Conservation (phyloP, 2,329 filamentous ascomycete genomes). For the Apiospora sp. region DNA sequence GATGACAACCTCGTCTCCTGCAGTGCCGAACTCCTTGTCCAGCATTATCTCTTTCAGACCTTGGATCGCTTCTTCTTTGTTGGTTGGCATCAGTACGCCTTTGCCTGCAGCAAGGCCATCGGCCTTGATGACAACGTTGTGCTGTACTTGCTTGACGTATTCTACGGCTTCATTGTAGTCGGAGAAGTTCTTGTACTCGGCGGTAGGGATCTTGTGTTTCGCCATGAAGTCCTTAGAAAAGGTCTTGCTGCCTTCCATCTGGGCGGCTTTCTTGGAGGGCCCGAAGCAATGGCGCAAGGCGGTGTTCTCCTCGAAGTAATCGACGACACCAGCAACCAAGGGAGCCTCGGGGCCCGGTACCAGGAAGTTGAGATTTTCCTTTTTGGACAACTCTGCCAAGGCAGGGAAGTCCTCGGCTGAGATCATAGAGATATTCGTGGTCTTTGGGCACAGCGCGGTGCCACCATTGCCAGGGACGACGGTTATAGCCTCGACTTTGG, state of each 20-base stretch:
- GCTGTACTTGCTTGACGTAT: constrained; percentile 75
- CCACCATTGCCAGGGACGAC: constrained; percentile 86
- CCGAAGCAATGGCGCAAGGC: constrained; percentile 85
- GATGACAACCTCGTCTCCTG: constrained; percentile 91
- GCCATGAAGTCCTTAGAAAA: constrained; percentile 99
- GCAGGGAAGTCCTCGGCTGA: constrained; percentile 79
- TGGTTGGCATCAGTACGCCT: constrained; percentile 87
- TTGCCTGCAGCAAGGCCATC: constrained; percentile 92
- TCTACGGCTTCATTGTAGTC: constrained; percentile 75
- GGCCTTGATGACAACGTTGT: constrained; percentile 92
- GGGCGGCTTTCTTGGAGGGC: constrained; percentile 82
- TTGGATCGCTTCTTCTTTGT: constrained; percentile 81
- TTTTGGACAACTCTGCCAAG: constrained; percentile 77
- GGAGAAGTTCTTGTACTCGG: constrained; percentile 87
- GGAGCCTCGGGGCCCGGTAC: constrained; percentile 92
- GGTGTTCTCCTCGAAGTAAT: constrained; percentile 70
- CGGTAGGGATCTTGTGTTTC: constrained; percentile 87
- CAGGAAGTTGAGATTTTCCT: constrained; percentile 79
- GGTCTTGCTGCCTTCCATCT: constrained; percentile 95
- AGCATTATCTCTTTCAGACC: constrained; percentile 92
- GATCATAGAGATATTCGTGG: constrained; percentile 74
- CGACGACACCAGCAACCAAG: constrained; percentile 89
- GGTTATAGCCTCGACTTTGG: constrained; percentile 77
- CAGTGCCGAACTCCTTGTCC: constrained; percentile 82
- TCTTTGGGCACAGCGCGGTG: constrained; percentile 75